Evolutionary conservation across 371 early-diverging fungal genomes (phyloP).

Genomic region (Synchytrium microbalum): DNA sequence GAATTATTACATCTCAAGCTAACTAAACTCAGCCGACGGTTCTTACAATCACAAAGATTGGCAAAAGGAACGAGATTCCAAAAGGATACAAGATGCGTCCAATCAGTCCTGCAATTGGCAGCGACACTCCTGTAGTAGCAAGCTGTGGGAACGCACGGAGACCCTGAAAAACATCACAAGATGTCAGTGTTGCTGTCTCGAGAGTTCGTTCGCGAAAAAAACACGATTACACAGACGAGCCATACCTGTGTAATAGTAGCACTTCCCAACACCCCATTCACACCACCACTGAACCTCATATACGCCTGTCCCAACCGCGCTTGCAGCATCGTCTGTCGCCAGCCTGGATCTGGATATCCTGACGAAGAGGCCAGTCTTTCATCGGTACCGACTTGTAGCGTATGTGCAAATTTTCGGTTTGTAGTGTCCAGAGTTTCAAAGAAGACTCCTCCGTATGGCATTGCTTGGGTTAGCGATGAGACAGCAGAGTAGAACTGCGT

Average conservation of each 20-base stretch:
- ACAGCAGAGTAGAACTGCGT: slow-evolving; percentile 28
- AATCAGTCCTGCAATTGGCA: slow-evolving; percentile 46
- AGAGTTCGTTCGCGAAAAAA: too few species aligned
- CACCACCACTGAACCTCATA: slow-evolving; percentile 21
- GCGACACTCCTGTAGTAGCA: slow-evolving; percentile 27
- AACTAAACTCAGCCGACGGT: too few species aligned
- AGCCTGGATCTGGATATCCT: slow-evolving; percentile 44
- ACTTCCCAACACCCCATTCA: not conserved
- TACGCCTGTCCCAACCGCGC: slow-evolving; percentile 46
- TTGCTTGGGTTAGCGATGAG: slow-evolving; percentile 21
- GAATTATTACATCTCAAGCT: too few species aligned
- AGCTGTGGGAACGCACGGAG: slow-evolving; percentile 47
- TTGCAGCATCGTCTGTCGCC: slow-evolving; percentile 41
- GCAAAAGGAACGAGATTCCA: slow-evolving; percentile 64
- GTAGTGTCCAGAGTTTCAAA: slow-evolving; percentile 36
- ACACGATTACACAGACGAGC: too few species aligned
- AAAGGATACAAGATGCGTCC: slow-evolving; percentile 63
- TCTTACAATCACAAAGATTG: slow-evolving; percentile 61
- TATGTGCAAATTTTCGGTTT: slow-evolving; percentile 34
- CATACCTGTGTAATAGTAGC: slow-evolving; percentile 39
- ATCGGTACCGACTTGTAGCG: slow-evolving; percentile 50
- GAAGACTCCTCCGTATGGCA: slow-evolving; percentile 49
- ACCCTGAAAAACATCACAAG: slow-evolving; percentile 31
- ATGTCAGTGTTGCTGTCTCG: not conserved
- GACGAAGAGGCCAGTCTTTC: slow-evolving; percentile 36